phyloP scores from a whole-genome alignment of 1,284 basidiomycete species.

The Rhodotorula sp. region DNA sequence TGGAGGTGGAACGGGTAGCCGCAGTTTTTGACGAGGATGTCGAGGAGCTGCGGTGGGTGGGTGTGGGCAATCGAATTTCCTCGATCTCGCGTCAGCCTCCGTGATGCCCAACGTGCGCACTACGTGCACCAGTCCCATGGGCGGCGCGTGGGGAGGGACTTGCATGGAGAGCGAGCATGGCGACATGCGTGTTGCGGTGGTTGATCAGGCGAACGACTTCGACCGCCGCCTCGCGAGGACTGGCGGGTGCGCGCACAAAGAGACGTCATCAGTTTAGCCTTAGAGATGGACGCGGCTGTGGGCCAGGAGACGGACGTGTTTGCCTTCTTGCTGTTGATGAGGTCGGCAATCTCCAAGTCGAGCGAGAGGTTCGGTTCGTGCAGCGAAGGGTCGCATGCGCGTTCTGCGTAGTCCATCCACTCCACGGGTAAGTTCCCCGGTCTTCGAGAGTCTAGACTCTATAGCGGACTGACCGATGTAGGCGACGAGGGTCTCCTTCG shows the following conservation, averaged over 20 bases:
- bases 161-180: conserved; percentile 64
- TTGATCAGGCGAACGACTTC: conserved; percentile 76
- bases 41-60: conserved; percentile 59
- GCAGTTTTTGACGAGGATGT: conserved; percentile 90
- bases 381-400: conserved; percentile 83
- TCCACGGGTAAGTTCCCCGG: too few relatives aligned
- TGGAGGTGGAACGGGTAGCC: conserved; percentile 97
- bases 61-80: not conserved
- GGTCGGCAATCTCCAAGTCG: conserved; percentile 80
- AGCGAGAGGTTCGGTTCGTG: conserved; percentile 86
- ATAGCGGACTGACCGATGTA: conserved; percentile 30
- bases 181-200: conserved; percentile 84
- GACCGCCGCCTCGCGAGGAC: conserved; percentile 85
- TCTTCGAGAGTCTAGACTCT: too few relatives aligned
- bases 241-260: conserved; percentile 44
- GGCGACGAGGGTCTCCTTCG: conserved; percentile 21
- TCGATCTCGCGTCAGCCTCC: too few relatives aligned
- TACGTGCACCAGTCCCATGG: too few relatives aligned
- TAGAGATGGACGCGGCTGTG: not conserved
- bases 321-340: conserved; percentile 89
- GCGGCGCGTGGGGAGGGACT: conserved; percentile 18
- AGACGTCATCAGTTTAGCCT: too few relatives aligned
- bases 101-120: not conserved
- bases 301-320: conserved; percentile 70
- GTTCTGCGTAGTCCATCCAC: conserved; percentile 49